phyloP scores from a whole-genome alignment of 345 rosid genomes.

The Populus ilicifolia region DNA sequence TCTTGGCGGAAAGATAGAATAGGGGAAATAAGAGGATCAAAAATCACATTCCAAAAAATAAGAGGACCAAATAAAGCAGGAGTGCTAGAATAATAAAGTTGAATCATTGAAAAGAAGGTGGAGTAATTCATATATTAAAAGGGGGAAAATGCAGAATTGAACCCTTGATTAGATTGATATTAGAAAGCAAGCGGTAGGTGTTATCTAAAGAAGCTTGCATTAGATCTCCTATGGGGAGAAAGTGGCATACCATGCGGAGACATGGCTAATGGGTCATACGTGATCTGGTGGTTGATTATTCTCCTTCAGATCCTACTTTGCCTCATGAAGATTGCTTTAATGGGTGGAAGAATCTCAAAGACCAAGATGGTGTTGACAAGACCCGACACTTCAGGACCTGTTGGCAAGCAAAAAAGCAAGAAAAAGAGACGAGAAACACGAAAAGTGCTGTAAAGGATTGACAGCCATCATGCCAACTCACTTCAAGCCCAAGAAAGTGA shows the following conservation, averaged over 20 bases:
- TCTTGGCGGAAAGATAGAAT: neutral
- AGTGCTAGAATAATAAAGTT: no score
- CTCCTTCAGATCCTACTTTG: neutral
- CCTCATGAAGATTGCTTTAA: slow-evolving; percentile 1
- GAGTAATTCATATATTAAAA: no score
- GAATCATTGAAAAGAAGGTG: no score
- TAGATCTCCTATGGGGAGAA: neutral
- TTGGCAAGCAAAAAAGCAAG: neutral
- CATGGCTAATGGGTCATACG: neutral
- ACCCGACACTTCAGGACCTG: slow-evolving; percentile 21
- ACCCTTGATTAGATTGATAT: neutral
- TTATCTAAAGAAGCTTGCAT: neutral
- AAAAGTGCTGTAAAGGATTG: slow-evolving; percentile 16
- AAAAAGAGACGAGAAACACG: neutral
- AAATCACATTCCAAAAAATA: no score
- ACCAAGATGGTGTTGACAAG: slow-evolving; percentile 16
- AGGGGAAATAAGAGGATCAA: no score
- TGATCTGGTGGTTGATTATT: neutral
- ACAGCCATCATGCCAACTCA: slow-evolving; percentile 20
- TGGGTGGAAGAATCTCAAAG: slow-evolving; percentile 20
- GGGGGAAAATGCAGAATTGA: neutral
- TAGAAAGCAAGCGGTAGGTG: neutral
- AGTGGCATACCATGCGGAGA: neutral
- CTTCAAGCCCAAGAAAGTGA: slow-evolving; percentile 1
- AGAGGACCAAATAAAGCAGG: no score